Percentiles rank a stretch among this genome's conserved stretches.
Evolutionary conservation across 225 moss, liverwort and hornwort genomes (phyloP).

Genomic region (Pleurozium schreberi): DNA sequence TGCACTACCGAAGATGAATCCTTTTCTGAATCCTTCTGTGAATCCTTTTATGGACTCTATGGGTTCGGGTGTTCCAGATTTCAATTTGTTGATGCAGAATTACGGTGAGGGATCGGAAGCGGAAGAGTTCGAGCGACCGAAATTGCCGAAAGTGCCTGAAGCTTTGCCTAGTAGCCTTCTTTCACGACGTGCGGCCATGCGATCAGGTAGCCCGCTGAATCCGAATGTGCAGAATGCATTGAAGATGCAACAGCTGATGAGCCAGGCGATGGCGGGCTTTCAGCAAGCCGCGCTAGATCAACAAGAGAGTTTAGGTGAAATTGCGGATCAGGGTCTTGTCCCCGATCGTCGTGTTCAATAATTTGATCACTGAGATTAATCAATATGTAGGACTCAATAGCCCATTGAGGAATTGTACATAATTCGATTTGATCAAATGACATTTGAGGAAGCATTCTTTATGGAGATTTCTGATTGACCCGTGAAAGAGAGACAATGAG

Average conservation of each 20-base stretch:
- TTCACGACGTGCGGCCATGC: conserved; percentile 12
- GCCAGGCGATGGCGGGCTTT: conserved; percentile 19
- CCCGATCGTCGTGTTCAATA: not conserved
- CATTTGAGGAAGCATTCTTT: not conserved
- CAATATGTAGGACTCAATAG: not conserved
- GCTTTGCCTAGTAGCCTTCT: not conserved
- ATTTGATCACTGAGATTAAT: not conserved
- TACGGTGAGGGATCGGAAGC: not conserved
- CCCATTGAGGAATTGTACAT: not conserved
- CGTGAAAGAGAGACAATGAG: not conserved
- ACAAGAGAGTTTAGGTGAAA: conserved; percentile 6
- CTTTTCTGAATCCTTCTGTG: not conserved
- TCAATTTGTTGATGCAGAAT: not conserved
- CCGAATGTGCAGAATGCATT: conserved; percentile 4
- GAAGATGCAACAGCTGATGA: conserved; percentile 29
- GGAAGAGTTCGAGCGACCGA: conserved; percentile 5
- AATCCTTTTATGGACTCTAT: not conserved
- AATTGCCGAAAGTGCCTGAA: not conserved
- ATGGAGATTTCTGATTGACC: too few species aligned
- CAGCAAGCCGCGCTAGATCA: conserved; percentile 4
- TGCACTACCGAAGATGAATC: conserved; percentile 5
- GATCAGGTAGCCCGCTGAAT: conserved; percentile 11
- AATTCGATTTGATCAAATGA: not conserved
- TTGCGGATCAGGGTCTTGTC: not conserved
- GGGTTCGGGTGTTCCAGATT: not conserved